Conservation (phyloP, 495 filamentous ascomycete genomes). For the Saxophila tyrrhenica region DNA sequence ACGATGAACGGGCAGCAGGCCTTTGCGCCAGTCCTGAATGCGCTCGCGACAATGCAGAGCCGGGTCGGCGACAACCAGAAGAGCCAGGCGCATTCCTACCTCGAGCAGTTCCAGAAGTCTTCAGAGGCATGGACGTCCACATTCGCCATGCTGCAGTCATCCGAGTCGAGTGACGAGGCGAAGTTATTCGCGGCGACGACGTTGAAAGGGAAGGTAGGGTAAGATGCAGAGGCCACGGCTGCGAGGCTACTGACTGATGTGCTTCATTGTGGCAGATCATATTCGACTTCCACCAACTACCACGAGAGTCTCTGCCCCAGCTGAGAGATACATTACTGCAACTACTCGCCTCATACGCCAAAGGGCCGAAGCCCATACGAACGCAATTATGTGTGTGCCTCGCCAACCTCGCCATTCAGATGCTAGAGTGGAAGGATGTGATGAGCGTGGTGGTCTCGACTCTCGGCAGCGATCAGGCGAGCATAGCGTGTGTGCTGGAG, state of each 20-base stretch:
- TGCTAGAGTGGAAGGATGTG: conserved; percentile 93
- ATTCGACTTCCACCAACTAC: conserved; percentile 78
- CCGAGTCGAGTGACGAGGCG: conserved; percentile 60
- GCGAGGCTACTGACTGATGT: background rate
- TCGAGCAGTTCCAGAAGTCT: conserved; percentile 98
- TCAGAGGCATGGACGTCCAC: conserved; percentile 83
- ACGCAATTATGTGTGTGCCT: conserved; percentile 92
- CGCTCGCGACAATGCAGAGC: conserved; percentile 80
- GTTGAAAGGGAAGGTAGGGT: conserved; percentile 86
- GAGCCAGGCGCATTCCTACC: conserved; percentile 74
- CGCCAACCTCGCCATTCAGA: conserved; percentile 88
- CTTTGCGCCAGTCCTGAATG: conserved; percentile 76
- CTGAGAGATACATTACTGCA: conserved; percentile 73
- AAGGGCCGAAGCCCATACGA: conserved; percentile 80
- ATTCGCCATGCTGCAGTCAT: conserved; percentile 69
- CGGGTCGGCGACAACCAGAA: conserved; percentile 74
- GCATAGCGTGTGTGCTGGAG: conserved; percentile 75
- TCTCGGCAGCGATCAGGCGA: conserved; percentile 64
- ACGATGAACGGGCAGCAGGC: conserved; percentile 28
- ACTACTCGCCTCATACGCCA: conserved; percentile 63
- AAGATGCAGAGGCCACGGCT: background rate
- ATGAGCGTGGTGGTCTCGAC: conserved; percentile 64
- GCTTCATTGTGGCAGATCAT: conserved; percentile 46
- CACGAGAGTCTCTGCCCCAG: conserved; percentile 55
- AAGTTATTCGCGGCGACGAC: conserved; percentile 95